Conservation (phyloP, 1,284 basidiomycete genomes). For the Taiwanofungus camphoratus region DNA sequence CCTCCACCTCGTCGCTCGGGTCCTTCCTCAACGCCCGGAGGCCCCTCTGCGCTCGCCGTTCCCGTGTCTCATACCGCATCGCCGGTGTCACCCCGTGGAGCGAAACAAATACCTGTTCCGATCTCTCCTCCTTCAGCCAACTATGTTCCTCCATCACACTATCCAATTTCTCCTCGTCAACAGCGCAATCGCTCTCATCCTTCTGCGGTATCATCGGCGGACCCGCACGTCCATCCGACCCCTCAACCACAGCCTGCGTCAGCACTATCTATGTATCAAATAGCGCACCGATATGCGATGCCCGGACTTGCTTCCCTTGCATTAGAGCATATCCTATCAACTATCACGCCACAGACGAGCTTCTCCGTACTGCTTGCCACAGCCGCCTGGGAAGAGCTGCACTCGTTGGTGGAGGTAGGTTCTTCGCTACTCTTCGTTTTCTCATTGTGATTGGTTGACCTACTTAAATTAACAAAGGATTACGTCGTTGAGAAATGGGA, state of each 20-base stretch:
- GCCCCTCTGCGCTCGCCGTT: slow-evolving; percentile 13
- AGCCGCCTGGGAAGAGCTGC: slow-evolving; percentile 59
- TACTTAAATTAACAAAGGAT: slow-evolving; percentile 42
- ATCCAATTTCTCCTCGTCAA: slow-evolving; percentile 43
- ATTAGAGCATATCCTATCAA: slow-evolving; percentile 69
- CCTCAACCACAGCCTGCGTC: slow-evolving; percentile 58
- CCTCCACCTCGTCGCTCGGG: slow-evolving; percentile 22
- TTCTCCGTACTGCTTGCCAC: slow-evolving; percentile 71
- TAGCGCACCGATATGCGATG: slow-evolving; percentile 77
- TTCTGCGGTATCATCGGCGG: slow-evolving; percentile 33
- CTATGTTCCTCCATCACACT: slow-evolving; percentile 31
- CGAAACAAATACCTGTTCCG: slow-evolving; percentile 38
- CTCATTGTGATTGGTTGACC: neutral
- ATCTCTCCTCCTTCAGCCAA: slow-evolving; percentile 24
- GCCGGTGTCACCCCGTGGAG: slow-evolving; percentile 22
- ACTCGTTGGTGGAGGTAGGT: slow-evolving; percentile 51
- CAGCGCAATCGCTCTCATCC: slow-evolving; percentile 30
- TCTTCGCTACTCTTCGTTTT: neutral
- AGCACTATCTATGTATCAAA: slow-evolving; percentile 73
- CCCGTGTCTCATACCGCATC: slow-evolving; percentile 12
- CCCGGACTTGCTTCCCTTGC: slow-evolving; percentile 61
- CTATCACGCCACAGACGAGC: slow-evolving; percentile 64
- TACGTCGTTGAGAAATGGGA: slow-evolving; percentile 69
- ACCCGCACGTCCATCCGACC: slow-evolving; percentile 76
- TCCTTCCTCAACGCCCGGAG: slow-evolving; percentile 17